Evolutionary conservation across 108 stramenopile species (phyloP).

Genomic region (Cyclotella baltica): DNA sequence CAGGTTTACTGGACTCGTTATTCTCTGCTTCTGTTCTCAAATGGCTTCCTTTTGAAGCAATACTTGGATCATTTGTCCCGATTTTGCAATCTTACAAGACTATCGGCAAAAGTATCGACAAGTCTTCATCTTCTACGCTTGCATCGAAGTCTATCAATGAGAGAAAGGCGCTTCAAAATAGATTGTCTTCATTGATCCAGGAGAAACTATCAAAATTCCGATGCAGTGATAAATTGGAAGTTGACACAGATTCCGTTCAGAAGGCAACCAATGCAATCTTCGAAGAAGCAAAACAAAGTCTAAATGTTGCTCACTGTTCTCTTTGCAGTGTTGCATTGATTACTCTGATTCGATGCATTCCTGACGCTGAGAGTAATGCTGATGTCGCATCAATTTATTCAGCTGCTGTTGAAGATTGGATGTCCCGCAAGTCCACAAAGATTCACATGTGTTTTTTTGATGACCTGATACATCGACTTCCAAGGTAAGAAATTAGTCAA

Average conservation of each 20-base stretch:
- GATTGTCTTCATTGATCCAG: constrained; percentile 63
- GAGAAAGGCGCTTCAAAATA: constrained; percentile 66
- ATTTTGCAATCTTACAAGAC: constrained; percentile 60
- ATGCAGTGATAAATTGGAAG: constrained; percentile 44
- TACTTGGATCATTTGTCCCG: constrained; percentile 64
- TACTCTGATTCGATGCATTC: constrained; percentile 55
- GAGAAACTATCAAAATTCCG: constrained; percentile 73
- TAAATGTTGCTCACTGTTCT: constrained; percentile 57
- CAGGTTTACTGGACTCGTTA: constrained; percentile 70
- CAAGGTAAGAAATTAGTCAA: constrained; percentile 23
- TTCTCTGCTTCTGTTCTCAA: constrained; percentile 58
- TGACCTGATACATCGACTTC: constrained; percentile 63
- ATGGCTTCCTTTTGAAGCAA: constrained; percentile 56
- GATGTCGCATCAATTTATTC: constrained; percentile 49
- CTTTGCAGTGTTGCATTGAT: constrained; percentile 70
- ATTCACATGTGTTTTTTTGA: constrained; percentile 71
- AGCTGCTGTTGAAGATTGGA: constrained; percentile 69
- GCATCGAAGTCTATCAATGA: constrained; percentile 50
- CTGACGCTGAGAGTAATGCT: constrained; percentile 42
- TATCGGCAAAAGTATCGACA: constrained; percentile 50
- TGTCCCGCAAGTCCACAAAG: constrained; percentile 67
- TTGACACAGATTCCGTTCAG: constrained; percentile 23
- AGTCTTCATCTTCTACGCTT: constrained; percentile 28
- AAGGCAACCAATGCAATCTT: constrained; percentile 43
- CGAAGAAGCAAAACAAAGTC: constrained; percentile 51